These are phyloP conservation scores for Penicillium psychrosexuale DNA, from an alignment of 2,329 filamentous ascomycete species.

Conservation along the genomic window DNA sequence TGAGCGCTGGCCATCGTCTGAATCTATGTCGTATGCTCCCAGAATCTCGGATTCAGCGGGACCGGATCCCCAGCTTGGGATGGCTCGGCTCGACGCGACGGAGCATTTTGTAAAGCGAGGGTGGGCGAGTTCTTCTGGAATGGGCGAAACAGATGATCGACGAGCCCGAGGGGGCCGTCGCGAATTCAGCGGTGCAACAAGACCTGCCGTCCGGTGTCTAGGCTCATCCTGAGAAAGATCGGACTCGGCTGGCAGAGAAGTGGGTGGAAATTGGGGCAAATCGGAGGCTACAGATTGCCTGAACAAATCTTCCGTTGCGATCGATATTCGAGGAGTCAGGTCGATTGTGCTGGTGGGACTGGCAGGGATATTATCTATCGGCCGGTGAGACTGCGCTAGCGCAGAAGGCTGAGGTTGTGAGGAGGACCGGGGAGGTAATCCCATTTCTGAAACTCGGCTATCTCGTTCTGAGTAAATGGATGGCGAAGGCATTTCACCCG, in stretches of 20 bases:
- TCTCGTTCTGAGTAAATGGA: constrained; percentile 36
- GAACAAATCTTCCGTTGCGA: constrained; percentile 30
- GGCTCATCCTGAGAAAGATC: constrained; percentile 20
- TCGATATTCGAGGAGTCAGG: constrained; percentile 26
- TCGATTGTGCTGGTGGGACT: constrained; percentile 24
- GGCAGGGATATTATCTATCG: constrained; percentile 13
- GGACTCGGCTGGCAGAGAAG: constrained; percentile 21
- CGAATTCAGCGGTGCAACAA: constrained; percentile 33
- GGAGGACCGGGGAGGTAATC: constrained; percentile 26
- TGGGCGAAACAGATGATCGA: constrained; percentile 68
- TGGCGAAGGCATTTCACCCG: constrained; percentile 36
- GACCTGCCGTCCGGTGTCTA: constrained; percentile 27
- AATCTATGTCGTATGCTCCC: constrained; percentile 32
- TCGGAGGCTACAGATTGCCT: constrained; percentile 29
- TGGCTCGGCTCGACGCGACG: constrained; percentile 67
- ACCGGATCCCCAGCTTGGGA: constrained; percentile 63
- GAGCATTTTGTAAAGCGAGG: constrained; percentile 53
- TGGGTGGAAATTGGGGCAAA: constrained; percentile 24
- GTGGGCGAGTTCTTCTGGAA: constrained; percentile 66
- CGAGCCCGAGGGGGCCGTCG: constrained; percentile 52
- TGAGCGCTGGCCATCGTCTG: constrained; percentile 21
- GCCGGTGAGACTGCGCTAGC: constrained; percentile 16
- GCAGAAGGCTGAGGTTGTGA: constrained; percentile 27
- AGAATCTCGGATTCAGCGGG: constrained; percentile 49
- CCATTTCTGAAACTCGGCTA: constrained; percentile 25